A percentile compares a stretch with the other conserved stretches of the same genome.
phyloP scores from a whole-genome alignment of 2,329 filamentous ascomycete species.

The Sarocladium strictum region DNA sequence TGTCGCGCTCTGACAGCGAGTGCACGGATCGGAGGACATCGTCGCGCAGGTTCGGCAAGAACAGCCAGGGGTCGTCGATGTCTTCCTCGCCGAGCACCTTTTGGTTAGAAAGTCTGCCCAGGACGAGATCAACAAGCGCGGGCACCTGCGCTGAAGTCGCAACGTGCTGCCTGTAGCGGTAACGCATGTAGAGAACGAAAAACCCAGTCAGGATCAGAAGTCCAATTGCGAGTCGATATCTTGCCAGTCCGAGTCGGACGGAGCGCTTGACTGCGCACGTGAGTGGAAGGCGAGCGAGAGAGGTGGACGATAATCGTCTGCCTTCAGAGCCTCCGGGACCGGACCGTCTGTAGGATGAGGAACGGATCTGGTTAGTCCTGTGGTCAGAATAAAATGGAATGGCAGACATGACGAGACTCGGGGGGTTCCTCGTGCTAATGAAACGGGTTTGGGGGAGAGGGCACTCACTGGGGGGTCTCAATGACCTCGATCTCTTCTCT shows the following conservation, averaged over 20 bases:
- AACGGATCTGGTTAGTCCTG: constrained; percentile 81
- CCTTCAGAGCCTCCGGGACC: constrained; percentile 55
- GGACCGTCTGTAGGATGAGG: constrained; percentile 65
- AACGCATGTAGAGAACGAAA: constrained; percentile 55
- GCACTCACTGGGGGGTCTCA: constrained; percentile 46
- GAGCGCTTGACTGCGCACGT: constrained; percentile 72
- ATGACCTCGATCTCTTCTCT: constrained; percentile 53
- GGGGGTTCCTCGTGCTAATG: constrained; percentile 10
- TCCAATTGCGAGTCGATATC: constrained; percentile 82
- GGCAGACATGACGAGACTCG: constrained; percentile 11
- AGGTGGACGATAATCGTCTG: constrained; percentile 71
- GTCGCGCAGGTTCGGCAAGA: constrained; percentile 83
- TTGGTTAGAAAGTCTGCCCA: constrained; percentile 77
- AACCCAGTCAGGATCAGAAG: constrained; percentile 48
- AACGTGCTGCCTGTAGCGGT: constrained; percentile 55
- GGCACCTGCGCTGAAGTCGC: constrained; percentile 70
- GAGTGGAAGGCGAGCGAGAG: constrained; percentile 88
- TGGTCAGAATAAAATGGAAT: constrained; percentile 43
- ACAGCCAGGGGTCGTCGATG: constrained; percentile 71
- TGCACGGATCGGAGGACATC: constrained; percentile 83
- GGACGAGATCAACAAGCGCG: constrained; percentile 72
- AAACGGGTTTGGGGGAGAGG: constrained; percentile 13
- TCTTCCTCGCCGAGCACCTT: constrained; percentile 69
- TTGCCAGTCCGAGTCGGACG: constrained; percentile 72
- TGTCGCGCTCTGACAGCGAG: constrained; percentile 66